Percentiles rank a stretch among this genome's conserved stretches.
These are phyloP conservation scores for Strigomonas culicis DNA, from an alignment of 208 protist species.

Conservation along the genomic window DNA sequence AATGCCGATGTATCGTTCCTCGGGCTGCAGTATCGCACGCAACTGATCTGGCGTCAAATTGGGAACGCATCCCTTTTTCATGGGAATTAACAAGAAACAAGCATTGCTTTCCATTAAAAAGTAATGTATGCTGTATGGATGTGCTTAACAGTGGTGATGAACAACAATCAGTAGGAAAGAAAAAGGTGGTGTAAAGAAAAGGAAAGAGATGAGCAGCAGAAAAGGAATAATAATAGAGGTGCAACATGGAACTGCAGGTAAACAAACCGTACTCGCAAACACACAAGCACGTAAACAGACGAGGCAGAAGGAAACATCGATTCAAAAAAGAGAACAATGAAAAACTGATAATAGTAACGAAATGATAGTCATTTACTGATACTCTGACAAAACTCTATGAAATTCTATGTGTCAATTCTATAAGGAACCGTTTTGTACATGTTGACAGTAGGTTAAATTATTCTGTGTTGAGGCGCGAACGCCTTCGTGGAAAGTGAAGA, in stretches of 20 bases:
- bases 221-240: not conserved
- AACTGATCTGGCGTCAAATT: conserved; percentile 64
- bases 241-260: not conserved
- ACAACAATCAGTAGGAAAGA: not conserved
- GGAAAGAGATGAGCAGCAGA: not conserved
- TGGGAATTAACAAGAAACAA: conserved; percentile 47
- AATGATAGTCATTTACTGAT: not conserved
- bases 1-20: conserved; percentile 57
- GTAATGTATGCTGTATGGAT: not conserved
- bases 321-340: not conserved
- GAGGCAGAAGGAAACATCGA: not conserved
- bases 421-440: not conserved
- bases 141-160: no score
- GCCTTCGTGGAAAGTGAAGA: not conserved
- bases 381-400: not conserved
- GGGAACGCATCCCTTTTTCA: conserved; percentile 48
- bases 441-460: not conserved
- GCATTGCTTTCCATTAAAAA: not conserved
- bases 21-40: conserved; percentile 40
- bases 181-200: not conserved
- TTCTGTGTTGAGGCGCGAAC: not conserved
- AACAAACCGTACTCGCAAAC: no score
- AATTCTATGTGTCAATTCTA: not conserved
- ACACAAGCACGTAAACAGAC: no score
- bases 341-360: not conserved